Base-by-base conservation (phyloP, 805 yeast genomes). In the Starmerella khaoyaiensis region DNA sequence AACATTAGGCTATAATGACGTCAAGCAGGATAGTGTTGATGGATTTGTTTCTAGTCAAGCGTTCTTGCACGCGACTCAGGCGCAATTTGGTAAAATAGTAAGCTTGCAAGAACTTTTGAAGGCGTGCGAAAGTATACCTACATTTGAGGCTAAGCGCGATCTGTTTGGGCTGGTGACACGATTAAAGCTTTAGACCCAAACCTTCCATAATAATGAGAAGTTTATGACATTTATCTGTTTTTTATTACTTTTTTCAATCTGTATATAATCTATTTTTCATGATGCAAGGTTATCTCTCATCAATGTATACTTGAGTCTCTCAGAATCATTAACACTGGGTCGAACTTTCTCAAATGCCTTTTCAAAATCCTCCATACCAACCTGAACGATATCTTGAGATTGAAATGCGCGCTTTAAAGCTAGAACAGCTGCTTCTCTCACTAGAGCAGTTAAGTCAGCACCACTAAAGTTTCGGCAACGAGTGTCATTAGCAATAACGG, bases 381-480 rank as follows among this genome's bases (percentile, higher is more conserved):
- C 94, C 7, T 55, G 15, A 16, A 36, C 39, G 6, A 23, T 18
- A 11, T 28, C 20, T 4, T 18, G 21, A 50, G 11, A 79, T 33
- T 58, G 57, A 29, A 64, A 64, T n/a, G 63, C 54, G 39, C 63
- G 51, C 35, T 68, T 72, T 56, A 86, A 66, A 1, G 96, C 93
- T 35, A 72, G 61, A 5, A 84, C 90, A 48, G 94, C 84, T n/a
- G 97, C 93, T 54, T 90, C 97, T 51, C 95, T 69, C 1, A 81
- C 87, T 40, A 90, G 61, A 3, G 95, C 83, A 1, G 93, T 83
- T 39, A 90, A 66, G 65, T 90, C 98, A 0, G 98, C 98, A 55
- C 98, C 98, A 3, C 93, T 79, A 55, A 82, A 90, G 60, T 83
- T 87, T 44, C 81, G 67, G 60, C 94, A 79, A 49, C 86, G 69